Evolutionary conservation across 2,329 filamentous ascomycete genomes (phyloP).

Genomic region (Berkeleyomyces rouxiae): DNA sequence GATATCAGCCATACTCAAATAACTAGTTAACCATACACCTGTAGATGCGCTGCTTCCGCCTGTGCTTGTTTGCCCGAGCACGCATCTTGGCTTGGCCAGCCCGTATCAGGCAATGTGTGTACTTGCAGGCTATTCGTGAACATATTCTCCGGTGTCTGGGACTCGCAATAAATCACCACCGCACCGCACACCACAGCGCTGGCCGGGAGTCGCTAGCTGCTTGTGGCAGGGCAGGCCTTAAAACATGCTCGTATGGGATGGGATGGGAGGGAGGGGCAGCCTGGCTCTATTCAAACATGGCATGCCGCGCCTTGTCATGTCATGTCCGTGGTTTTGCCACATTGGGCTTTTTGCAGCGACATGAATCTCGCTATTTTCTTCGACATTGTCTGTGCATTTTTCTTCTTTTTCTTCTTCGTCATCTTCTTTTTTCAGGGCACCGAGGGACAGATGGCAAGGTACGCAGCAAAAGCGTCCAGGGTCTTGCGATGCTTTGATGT

Average conservation of each 20-base stretch:
- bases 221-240: not conserved
- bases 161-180: no score
- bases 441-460: not conserved
- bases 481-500: not conserved
- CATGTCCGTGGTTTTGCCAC: slow-evolving; percentile 8
- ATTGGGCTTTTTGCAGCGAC: slow-evolving; percentile 2
- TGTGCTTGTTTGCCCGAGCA: not conserved
- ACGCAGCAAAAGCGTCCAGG: not conserved
- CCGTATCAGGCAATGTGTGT: not conserved
- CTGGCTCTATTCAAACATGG: not conserved
- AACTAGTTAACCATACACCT: no score
- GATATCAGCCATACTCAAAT: not conserved
- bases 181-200: no score
- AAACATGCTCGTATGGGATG: not conserved
- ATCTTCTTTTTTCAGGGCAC: not conserved
- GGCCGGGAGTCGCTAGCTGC: no score
- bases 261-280: not conserved
- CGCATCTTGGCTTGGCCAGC: not conserved
- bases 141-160: not conserved
- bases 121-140: not conserved
- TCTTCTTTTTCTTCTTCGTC: not conserved
- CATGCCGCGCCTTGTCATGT: not conserved
- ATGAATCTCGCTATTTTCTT: not conserved
- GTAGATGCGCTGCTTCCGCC: not conserved
- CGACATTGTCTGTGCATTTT: not conserved